phyloP scores from a whole-genome alignment of 148 eudicot species.

The Oxyria digyna region DNA sequence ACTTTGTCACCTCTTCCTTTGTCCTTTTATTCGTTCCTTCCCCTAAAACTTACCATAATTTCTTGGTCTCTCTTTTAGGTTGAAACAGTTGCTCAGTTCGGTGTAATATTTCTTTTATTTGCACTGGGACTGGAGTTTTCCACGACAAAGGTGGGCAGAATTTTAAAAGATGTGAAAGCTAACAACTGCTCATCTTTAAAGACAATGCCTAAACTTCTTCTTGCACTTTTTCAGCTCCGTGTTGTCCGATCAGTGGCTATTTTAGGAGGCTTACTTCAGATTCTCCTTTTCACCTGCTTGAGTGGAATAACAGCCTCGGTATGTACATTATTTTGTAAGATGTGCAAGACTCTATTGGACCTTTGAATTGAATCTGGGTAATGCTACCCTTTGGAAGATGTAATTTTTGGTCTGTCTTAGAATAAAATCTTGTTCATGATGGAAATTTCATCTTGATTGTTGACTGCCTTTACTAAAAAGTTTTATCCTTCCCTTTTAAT shows the following conservation, averaged over 20 bases:
- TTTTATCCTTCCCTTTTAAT: background rate
- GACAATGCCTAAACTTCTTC: background rate
- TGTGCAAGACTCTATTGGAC: background rate
- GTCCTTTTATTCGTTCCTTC: background rate
- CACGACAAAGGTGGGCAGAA: constrained; percentile 49
- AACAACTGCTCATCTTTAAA: background rate
- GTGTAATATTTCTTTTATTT: constrained; percentile 95
- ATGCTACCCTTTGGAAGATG: background rate
- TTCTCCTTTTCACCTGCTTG: constrained; percentile 85
- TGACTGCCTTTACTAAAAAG: background rate
- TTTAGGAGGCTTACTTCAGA: constrained; percentile 82
- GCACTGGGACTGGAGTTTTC: constrained; percentile 98
- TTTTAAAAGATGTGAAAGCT: background rate
- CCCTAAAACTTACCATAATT: background rate
- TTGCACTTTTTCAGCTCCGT: constrained; percentile 51
- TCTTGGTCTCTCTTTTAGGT: constrained; percentile 32
- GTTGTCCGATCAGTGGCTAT: constrained; percentile 97
- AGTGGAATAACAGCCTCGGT: constrained; percentile 88
- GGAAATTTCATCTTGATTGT: background rate
- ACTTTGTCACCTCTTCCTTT: background rate
- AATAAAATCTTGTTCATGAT: background rate
- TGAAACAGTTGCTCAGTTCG: constrained; percentile 99
- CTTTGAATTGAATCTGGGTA: constrained; percentile 1
- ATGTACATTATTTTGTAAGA: constrained; percentile 15
- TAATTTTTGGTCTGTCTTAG: background rate